Evolutionary conservation across 1,284 basidiomycete genomes (phyloP).

Genomic region (Ganoderma lingzhi): DNA sequence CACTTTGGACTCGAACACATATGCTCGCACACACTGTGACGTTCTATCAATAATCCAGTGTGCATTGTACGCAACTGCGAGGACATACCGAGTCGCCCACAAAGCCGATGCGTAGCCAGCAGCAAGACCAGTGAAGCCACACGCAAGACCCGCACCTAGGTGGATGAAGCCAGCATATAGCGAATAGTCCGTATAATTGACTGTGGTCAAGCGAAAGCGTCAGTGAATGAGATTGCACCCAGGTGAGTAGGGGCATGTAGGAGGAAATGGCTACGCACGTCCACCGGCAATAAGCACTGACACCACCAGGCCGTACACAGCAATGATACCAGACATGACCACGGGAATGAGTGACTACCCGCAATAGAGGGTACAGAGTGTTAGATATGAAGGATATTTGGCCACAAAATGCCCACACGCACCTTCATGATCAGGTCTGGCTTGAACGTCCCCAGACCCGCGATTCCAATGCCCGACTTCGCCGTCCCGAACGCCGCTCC

Average conservation of each 20-base stretch:
- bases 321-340: slow-evolving; percentile 69
- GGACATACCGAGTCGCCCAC: slow-evolving; percentile 90
- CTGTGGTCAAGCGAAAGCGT: slow-evolving; percentile 46
- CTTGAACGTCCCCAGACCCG: slow-evolving; percentile 93
- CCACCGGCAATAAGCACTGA: slow-evolving; percentile 73
- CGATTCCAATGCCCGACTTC: slow-evolving; percentile 98
- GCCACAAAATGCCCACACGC: slow-evolving; percentile 11
- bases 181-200: slow-evolving; percentile 71
- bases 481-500: slow-evolving; percentile 98
- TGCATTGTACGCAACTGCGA: neutral
- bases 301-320: slow-evolving; percentile 71
- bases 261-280: slow-evolving; percentile 48
- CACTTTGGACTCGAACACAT: slow-evolving; percentile 87
- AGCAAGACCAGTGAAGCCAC: slow-evolving; percentile 93
- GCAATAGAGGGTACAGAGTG: neutral
- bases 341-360: slow-evolving; percentile 89
- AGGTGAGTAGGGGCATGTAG: neutral
- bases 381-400: neutral
- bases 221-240: neutral
- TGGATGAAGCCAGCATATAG: slow-evolving; percentile 93
- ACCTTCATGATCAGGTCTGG: slow-evolving; percentile 99
- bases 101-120: slow-evolving; percentile 97
- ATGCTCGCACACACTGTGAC: slow-evolving; percentile 72
- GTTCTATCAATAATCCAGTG: neutral
- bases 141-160: slow-evolving; percentile 92